Percentiles rank a stretch among this genome's conserved stretches.
Conservation (phyloP, 2,329 filamentous ascomycete genomes). For the Pseudogymnoascus sp. region DNA sequence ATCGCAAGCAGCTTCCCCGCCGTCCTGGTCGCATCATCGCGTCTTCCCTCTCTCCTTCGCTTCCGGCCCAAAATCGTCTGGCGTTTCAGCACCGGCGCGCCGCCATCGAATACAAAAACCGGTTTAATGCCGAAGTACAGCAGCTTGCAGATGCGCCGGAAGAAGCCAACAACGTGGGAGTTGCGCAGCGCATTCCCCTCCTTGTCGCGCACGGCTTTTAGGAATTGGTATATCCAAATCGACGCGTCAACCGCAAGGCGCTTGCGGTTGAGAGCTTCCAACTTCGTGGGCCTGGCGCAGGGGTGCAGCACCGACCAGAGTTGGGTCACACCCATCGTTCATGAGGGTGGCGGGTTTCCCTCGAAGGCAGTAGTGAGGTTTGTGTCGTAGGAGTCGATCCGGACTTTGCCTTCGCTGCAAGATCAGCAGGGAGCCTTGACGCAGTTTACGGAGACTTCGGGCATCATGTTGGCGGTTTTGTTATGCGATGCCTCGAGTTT, state of each 20-base stretch:
- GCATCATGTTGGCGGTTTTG: neutral
- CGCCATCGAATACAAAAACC: slow-evolving; percentile 97
- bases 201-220: slow-evolving; percentile 97
- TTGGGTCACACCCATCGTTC: slow-evolving; percentile 87
- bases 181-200: slow-evolving; percentile 95
- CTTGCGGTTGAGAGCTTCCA: slow-evolving; percentile 92
- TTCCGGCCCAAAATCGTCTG: slow-evolving; percentile 80
- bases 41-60: slow-evolving; percentile 71
- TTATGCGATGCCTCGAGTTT: neutral
- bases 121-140: slow-evolving; percentile 94
- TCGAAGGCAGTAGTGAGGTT: neutral
- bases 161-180: slow-evolving; percentile 94
- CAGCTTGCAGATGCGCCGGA: slow-evolving; percentile 94
- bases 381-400: neutral
- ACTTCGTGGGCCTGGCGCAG: slow-evolving; percentile 89
- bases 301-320: slow-evolving; percentile 96
- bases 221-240: slow-evolving; percentile 99
- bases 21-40: slow-evolving; percentile 87
- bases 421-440: neutral
- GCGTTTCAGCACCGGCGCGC: slow-evolving; percentile 81
- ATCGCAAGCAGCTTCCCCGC: slow-evolving; percentile 86
- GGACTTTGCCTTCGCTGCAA: neutral
- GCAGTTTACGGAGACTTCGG: neutral
- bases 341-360: neutral
- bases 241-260: slow-evolving; percentile 95